Evolutionary conservation across 2,329 filamentous ascomycete genomes (phyloP).

Genomic region (Xylaria sp.): DNA sequence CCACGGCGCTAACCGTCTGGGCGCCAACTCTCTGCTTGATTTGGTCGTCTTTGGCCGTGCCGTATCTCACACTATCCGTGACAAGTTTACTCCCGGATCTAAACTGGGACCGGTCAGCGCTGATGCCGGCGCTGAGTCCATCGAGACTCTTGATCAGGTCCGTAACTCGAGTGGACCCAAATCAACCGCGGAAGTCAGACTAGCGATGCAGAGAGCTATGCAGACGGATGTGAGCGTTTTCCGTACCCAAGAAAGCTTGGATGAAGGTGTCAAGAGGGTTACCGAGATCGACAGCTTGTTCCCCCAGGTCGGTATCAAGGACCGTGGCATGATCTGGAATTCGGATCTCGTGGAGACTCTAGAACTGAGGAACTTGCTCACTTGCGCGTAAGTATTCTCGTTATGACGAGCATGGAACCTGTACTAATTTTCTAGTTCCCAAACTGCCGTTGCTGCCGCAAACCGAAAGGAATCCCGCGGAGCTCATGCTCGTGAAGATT

Average conservation of each 20-base stretch:
- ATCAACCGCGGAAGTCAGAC: constrained; percentile 87
- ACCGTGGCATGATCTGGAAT: constrained; percentile 99
- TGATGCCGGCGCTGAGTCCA: constrained; percentile 89
- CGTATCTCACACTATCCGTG: constrained; percentile 95
- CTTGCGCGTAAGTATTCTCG: constrained; percentile 80
- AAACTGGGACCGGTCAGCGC: constrained; percentile 82
- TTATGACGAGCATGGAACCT: not conserved
- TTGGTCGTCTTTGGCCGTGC: constrained; percentile 97
- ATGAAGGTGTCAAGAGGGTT: constrained; percentile 92
- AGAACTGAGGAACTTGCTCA: constrained; percentile 93
- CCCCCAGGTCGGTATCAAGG: constrained; percentile 90
- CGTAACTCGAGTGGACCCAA: constrained; percentile 86
- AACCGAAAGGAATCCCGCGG: constrained; percentile 98
- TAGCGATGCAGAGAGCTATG: constrained; percentile 98
- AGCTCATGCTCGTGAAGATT: constrained; percentile 97
- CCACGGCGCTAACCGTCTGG: constrained; percentile 96
- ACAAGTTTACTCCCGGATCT: constrained; percentile 87
- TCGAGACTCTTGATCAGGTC: constrained; percentile 84
- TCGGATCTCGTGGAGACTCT: constrained; percentile 95
- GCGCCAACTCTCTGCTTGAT: constrained; percentile 97
- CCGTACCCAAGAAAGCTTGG: constrained; percentile 91
- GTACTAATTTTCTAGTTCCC: constrained; percentile 64
- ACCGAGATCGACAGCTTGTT: constrained; percentile 83
- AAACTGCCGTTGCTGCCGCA: constrained; percentile 90
- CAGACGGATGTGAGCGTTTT: constrained; percentile 97